Conservation (phyloP, 2,329 filamentous ascomycete species). For the Periglandula ipomoeae region DNA sequence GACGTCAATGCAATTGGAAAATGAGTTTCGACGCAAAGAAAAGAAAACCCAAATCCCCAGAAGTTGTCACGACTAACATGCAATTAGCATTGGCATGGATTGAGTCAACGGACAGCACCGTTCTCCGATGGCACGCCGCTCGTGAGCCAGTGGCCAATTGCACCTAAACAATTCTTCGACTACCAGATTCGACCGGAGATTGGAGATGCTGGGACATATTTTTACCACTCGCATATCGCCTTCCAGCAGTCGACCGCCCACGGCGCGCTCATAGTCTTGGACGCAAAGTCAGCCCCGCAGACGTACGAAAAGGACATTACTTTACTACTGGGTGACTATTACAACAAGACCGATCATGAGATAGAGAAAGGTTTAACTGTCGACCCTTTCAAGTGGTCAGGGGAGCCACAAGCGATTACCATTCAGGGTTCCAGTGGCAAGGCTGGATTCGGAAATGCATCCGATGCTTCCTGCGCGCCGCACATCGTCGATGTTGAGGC, state of each 20-base stretch:
- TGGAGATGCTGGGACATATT: conserved; percentile 52
- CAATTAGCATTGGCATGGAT: conserved; percentile 57
- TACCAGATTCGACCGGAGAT: conserved; percentile 48
- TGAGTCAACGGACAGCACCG: conserved; percentile 47
- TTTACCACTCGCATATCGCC: conserved; percentile 58
- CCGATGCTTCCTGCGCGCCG: conserved; percentile 18
- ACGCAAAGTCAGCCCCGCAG: conserved; percentile 36
- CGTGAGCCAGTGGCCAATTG: conserved; percentile 58
- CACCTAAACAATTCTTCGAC: conserved; percentile 52
- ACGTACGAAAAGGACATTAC: conserved; percentile 52
- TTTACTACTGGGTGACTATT: conserved; percentile 48
- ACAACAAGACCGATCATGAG: conserved; percentile 38
- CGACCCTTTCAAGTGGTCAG: conserved; percentile 46
- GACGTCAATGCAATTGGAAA: too few relatives aligned
- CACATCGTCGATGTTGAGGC: conserved; percentile 49
- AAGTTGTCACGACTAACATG: neutral
- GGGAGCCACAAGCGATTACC: conserved; percentile 37
- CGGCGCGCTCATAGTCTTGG: conserved; percentile 50
- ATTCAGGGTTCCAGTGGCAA: conserved; percentile 9
- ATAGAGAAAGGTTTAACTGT: conserved; percentile 41
- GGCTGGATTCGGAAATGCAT: neutral
- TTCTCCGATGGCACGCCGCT: conserved; percentile 54
- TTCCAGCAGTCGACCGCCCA: conserved; percentile 50
- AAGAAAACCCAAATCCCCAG: too few relatives aligned
- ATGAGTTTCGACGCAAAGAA: too few relatives aligned